These are phyloP conservation scores for Pilatotrama ljubarskyi DNA, from an alignment of 768 basidiomycete genomes.

Conservation along the genomic window DNA sequence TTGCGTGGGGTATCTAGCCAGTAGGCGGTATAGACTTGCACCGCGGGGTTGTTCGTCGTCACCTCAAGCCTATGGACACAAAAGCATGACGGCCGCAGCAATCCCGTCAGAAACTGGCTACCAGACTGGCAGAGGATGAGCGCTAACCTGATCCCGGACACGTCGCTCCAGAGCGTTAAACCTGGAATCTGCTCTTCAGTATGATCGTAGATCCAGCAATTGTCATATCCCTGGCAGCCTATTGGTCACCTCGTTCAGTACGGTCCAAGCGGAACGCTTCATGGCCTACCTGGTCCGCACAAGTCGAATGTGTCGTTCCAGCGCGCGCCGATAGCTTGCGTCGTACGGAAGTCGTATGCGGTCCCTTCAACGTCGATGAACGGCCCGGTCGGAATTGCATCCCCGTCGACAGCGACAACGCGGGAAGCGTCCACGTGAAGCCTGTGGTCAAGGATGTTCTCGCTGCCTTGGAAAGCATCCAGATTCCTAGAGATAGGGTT, in stretches of 20 bases:
- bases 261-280: neutral
- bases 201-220: conserved; percentile 50
- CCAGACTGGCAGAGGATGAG: neutral
- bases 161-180: conserved; percentile 47
- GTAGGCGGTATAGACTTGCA: conserved; percentile 50
- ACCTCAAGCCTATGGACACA: conserved; percentile 43
- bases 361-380: conserved; percentile 33
- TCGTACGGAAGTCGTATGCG: conserved; percentile 44
- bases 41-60: conserved; percentile 50
- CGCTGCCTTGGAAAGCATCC: conserved; percentile 49
- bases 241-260: conserved; percentile 19
- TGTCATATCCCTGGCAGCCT: conserved; percentile 53
- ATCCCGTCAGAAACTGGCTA: too few relatives aligned
- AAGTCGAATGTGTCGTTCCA: conserved; percentile 27
- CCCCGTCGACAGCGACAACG: conserved; percentile 42
- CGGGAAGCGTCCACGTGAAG: conserved; percentile 29
- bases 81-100: neutral
- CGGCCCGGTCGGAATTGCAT: conserved; percentile 42
- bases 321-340: conserved; percentile 27
- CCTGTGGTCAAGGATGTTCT: conserved; percentile 32
- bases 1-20: conserved; percentile 50
- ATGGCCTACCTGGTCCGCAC: conserved; percentile 26
- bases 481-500: conserved; percentile 42
- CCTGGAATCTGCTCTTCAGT: conserved; percentile 30
- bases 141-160: conserved; percentile 49